These are phyloP conservation scores for Puccinia novopanici DNA, from an alignment of 1,284 basidiomycete species.

Conservation along the genomic window DNA sequence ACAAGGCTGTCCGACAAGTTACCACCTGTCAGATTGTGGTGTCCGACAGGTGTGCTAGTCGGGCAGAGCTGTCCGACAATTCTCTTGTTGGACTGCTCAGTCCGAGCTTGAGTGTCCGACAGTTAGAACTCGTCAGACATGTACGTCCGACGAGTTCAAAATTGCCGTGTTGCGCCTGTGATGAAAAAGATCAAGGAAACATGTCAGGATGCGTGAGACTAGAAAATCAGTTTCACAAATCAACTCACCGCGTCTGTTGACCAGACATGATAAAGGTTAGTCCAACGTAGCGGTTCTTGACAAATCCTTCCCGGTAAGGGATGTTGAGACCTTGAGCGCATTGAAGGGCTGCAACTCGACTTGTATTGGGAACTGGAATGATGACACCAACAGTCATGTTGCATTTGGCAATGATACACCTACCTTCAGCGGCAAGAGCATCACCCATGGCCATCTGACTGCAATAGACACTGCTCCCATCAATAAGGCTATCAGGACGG, in stretches of 20 bases:
- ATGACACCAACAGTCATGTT: slow-evolving; percentile 84
- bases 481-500: slow-evolving; percentile 93
- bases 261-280: slow-evolving; percentile 99
- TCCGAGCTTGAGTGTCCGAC: too few species aligned
- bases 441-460: slow-evolving; percentile 99
- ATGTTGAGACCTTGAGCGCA: slow-evolving; percentile 84
- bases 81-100: too few species aligned
- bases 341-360: slow-evolving; percentile 91
- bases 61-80: too few species aligned
- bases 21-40: too few species aligned
- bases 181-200: too few species aligned
- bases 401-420: slow-evolving; percentile 68
- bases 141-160: too few species aligned
- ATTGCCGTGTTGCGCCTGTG: too few species aligned
- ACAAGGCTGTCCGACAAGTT: too few species aligned
- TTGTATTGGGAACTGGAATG: slow-evolving; percentile 97
- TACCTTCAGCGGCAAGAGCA: slow-evolving; percentile 82
- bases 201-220: too few species aligned
- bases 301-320: slow-evolving; percentile 96
- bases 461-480: slow-evolving; percentile 95
- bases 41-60: too few species aligned
- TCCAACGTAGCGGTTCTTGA: slow-evolving; percentile 98
- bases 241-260: slow-evolving; percentile 76
- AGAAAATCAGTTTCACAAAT: slow-evolving; percentile 20
- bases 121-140: too few species aligned